Evolutionary conservation across 768 basidiomycete genomes (phyloP), one percentile per base, ranked within the genome.

Genomic region (Astraeus odoratus): DNA sequence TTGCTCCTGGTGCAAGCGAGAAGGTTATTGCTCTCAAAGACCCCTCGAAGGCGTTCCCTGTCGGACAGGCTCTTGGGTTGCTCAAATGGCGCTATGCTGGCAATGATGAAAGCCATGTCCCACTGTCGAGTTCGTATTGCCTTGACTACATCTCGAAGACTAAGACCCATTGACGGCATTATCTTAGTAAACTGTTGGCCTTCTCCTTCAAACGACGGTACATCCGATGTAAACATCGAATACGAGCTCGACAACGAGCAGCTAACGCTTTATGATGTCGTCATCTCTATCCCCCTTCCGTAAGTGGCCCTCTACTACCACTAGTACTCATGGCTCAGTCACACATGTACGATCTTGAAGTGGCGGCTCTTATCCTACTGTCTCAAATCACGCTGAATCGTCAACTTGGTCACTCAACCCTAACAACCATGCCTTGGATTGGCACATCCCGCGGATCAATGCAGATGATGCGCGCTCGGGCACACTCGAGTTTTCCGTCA

Each of bases 121-220:
- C 95, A 3, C 66, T 99, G 50, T 87, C 88, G 18, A 89, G 94
- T 96, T 64, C 23, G 37, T 22, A 24, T 15, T n/a, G 66, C 23
- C 37, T 22, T 42, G n/a, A 20, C 34, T 25, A 41, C 18, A 23
- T 8, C 54, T 40, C 4, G 38, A 29, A 12, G 26, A 8, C 19
- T 9, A 1, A 37, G 6, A 30, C 46, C 51, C 10, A 56, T 20
- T 1, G 3, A 10, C 19, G 33, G 16, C 39, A 1, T 10, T 40
- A n/a, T 24, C 46, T 16, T 52, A 93, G 94, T 99, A 63, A 99
- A 91, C 60, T 94, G 91, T 67, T 98, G 94, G 94, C 96, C 94
- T 10, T 83, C 91, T 10, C 86, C 89, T 5, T 83, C 87, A 30
- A 90, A 89, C 55, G 86, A 91, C 49, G 92, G 92, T n/a, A 85